These are phyloP conservation scores for Backusella sp. DNA, from an alignment of 192 early-diverging fungal genomes.

Conservation along the genomic window DNA sequence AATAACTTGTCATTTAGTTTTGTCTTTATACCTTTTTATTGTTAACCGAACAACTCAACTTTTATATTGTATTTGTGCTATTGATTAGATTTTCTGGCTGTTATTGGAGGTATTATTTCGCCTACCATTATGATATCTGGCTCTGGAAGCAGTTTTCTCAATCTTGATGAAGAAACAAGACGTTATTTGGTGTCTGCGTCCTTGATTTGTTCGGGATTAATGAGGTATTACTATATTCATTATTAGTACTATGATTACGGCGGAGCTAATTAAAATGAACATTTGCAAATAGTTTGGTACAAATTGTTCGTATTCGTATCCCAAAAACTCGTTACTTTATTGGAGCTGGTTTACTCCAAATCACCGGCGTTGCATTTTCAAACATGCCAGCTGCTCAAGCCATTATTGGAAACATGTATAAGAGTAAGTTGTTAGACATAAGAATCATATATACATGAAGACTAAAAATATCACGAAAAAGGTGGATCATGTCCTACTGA, in stretches of 20 bases:
- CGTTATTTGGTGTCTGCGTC: slow-evolving; percentile 49
- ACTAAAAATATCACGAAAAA: neutral
- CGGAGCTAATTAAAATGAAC: neutral
- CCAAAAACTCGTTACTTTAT: slow-evolving; percentile 30
- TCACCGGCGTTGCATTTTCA: slow-evolving; percentile 55
- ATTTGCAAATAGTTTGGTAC: slow-evolving; percentile 26
- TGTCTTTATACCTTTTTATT: neutral
- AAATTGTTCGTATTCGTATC: slow-evolving; percentile 45
- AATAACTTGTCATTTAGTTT: neutral
- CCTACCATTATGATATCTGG: slow-evolving; percentile 42
- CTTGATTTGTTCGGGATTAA: slow-evolving; percentile 44
- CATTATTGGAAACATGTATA: slow-evolving; percentile 36
- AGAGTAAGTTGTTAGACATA: neutral
- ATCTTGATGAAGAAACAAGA: slow-evolving; percentile 36
- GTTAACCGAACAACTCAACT: neutral
- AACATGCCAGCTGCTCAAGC: slow-evolving; percentile 49
- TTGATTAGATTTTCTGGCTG: slow-evolving; percentile 20
- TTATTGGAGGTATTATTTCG: slow-evolving; percentile 37
- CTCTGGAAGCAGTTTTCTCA: slow-evolving; percentile 38
- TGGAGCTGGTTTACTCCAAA: slow-evolving; percentile 38
- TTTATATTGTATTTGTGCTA: neutral
- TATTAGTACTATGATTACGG: neutral
- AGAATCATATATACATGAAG: neutral
- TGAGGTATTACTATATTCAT: slow-evolving; percentile 19
- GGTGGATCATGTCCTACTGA: slow-evolving; percentile 23